Conservation (phyloP, 2,329 filamentous ascomycete species). For the Cercospora sesami region DNA sequence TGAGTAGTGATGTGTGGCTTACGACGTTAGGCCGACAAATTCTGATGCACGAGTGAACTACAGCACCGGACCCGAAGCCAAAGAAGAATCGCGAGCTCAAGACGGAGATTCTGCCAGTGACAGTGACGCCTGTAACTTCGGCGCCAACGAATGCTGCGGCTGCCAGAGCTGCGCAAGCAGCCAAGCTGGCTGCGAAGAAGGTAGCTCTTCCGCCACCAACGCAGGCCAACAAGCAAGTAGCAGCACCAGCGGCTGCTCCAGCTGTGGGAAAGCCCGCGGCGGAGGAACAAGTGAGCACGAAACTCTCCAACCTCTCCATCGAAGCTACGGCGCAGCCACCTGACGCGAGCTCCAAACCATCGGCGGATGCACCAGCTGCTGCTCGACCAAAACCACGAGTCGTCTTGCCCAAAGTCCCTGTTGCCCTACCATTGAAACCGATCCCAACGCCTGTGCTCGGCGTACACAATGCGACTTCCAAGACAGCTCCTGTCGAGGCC, state of each 20-base stretch:
- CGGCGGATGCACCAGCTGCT: neutral
- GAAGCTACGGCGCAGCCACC: neutral
- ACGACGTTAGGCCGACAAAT: neutral
- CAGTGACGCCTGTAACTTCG: conserved; percentile 31
- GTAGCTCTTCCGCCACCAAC: neutral
- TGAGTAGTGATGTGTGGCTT: conserved; percentile 43
- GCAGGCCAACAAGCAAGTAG: conserved; percentile 4
- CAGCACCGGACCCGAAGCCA: conserved; percentile 63
- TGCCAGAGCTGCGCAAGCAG: conserved; percentile 14
- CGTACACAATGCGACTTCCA: conserved; percentile 19
- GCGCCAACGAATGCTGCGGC: conserved; percentile 19
- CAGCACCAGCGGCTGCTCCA: conserved; percentile 4
- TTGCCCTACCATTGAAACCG: conserved; percentile 15
- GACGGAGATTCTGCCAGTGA: conserved; percentile 55
- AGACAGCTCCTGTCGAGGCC: conserved; percentile 15
- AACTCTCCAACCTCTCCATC: neutral
- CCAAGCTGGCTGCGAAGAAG: conserved; percentile 12
- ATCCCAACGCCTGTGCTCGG: conserved; percentile 27
- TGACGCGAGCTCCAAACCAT: neutral
- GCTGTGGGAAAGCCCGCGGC: neutral
- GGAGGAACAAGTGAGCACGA: neutral
- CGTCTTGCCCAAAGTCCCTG: conserved; percentile 9
- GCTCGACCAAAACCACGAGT: conserved; percentile 8
- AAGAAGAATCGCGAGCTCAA: conserved; percentile 66
- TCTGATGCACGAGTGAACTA: neutral